phyloP scores from a whole-genome alignment of 345 rosid genomes.

The Abelmoschus esculentus region DNA sequence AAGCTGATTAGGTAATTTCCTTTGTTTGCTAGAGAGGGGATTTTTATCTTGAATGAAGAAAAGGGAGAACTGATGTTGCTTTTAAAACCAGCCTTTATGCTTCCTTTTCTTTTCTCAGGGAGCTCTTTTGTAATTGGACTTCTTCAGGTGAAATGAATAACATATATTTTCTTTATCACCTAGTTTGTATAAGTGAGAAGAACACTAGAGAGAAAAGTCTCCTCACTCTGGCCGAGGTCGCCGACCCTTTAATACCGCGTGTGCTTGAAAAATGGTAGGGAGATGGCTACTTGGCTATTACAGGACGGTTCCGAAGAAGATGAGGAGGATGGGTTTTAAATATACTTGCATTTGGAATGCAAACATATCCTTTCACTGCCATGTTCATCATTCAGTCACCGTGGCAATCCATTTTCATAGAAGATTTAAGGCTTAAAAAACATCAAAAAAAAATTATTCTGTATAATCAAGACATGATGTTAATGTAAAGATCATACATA shows the following conservation, averaged over 20 bases:
- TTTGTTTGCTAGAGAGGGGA: not conserved
- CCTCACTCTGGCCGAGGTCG: too few relatives aligned
- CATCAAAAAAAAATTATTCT: too few relatives aligned
- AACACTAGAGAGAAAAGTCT: constrained; percentile 23
- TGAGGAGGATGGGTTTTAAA: too few relatives aligned
- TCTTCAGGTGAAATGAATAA: not conserved
- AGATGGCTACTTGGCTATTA: too few relatives aligned
- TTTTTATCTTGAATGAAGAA: not conserved
- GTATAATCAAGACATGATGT: too few relatives aligned
- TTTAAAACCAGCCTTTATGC: too few relatives aligned
- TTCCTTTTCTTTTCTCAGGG: too few relatives aligned
- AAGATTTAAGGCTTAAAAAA: too few relatives aligned
- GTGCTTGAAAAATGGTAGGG: not conserved
- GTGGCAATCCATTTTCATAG: not conserved
- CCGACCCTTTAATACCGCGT: constrained; percentile 35
- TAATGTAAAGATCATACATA: too few relatives aligned
- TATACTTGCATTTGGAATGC: too few relatives aligned
- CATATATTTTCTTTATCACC: not conserved
- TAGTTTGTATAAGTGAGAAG: not conserved
- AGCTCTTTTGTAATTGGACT: too few relatives aligned
- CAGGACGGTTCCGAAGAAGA: too few relatives aligned
- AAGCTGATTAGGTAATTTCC: not conserved
- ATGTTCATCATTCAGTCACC: not conserved
- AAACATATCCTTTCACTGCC: not conserved
- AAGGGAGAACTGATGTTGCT: not conserved